Evolutionary conservation across 768 basidiomycete genomes (phyloP), one percentile per base, ranked within the genome.

Genomic region (Suillus paluster): DNA sequence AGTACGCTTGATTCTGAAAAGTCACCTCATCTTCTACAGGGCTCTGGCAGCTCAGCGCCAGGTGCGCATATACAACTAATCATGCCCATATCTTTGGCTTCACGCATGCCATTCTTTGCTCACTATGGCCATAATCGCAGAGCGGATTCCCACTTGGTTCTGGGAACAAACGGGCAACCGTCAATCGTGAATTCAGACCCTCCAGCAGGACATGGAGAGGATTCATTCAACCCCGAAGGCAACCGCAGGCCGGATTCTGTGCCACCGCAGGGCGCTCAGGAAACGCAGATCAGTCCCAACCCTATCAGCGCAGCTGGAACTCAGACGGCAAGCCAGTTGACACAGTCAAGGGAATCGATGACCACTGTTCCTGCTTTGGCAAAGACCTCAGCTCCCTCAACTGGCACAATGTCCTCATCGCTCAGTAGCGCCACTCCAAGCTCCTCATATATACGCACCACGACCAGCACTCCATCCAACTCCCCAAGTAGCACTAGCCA

Each of bases 341-440:
- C 36, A 39, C 36, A 55, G 36, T 39, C 36, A 0, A 7, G 36
- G 23, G 23, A 15, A 9, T 55, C 10, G 17, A 17, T 36, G 36
- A 55, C 36, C 15, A 39, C 17, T 21, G 21, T 38, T 15, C 36
- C 21, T 12, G 53, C 36, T 23, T 25, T 38, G 36, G 10, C 23
- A 55, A 38, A 21, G 12, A 70, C 66, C 5, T 62, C 73, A 44
- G 33, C 60, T 50, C 48, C 60, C 27, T 38, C 44, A 23, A 59
- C 57, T 14, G 36, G 50, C 6, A 19, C 50, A 34, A 63, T 69
- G 25, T 42, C 60, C 0, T 54, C 52, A 23, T 36, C 15, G 14
- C 52, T 34, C 9, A 55, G 59, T 12, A 64, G 68, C 19, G 19
- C 30, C 5, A 50, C 57, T 2, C 11, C 14, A 50, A 50, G 49